Percentiles rank a stretch among this genome's conserved stretches.
Evolutionary conservation across 2,329 filamentous ascomycete species (phyloP).

Genomic region (Fonsecaea multimorphosa): DNA sequence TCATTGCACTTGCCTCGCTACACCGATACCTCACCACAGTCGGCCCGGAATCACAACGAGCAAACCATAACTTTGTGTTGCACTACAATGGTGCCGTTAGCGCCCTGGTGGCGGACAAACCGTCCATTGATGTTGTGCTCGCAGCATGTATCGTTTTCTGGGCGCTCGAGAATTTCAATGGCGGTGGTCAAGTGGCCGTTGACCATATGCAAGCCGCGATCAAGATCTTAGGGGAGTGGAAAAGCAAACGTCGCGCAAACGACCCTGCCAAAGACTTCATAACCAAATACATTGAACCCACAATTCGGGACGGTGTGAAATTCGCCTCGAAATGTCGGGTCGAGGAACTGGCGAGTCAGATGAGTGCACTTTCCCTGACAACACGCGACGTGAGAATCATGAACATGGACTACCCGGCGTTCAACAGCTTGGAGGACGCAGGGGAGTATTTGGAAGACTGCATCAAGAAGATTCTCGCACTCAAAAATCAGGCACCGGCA

Average conservation of each 20-base stretch:
- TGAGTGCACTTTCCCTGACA: constrained; percentile 20
- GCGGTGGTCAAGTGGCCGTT: constrained; percentile 21
- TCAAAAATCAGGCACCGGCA: constrained; percentile 9
- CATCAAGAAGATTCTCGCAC: constrained; percentile 20
- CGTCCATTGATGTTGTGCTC: constrained; percentile 31
- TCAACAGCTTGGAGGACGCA: constrained; percentile 25
- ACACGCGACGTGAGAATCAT: constrained; percentile 24
- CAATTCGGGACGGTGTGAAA: constrained; percentile 26
- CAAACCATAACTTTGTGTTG: constrained; percentile 26
- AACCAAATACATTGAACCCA: constrained; percentile 30
- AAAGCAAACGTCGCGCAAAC: constrained; percentile 20
- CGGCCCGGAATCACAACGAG: constrained; percentile 3
- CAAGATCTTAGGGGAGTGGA: constrained; percentile 35
- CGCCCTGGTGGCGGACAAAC: constrained; percentile 24
- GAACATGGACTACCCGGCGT: constrained; percentile 15
- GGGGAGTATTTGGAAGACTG: constrained; percentile 20
- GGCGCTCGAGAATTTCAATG: constrained; percentile 32
- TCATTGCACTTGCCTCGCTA: constrained; percentile 30
- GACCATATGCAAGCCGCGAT: constrained; percentile 33
- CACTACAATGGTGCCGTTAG: constrained; percentile 33
- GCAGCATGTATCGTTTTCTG: constrained; percentile 32
- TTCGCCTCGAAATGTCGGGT: constrained; percentile 16
- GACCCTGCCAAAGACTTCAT: constrained; percentile 28
- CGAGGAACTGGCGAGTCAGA: constrained; percentile 19
- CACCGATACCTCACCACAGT: constrained; percentile 27